phyloP scores from a whole-genome alignment of 2,329 filamentous ascomycete species.

The Cytospora piceicola region DNA sequence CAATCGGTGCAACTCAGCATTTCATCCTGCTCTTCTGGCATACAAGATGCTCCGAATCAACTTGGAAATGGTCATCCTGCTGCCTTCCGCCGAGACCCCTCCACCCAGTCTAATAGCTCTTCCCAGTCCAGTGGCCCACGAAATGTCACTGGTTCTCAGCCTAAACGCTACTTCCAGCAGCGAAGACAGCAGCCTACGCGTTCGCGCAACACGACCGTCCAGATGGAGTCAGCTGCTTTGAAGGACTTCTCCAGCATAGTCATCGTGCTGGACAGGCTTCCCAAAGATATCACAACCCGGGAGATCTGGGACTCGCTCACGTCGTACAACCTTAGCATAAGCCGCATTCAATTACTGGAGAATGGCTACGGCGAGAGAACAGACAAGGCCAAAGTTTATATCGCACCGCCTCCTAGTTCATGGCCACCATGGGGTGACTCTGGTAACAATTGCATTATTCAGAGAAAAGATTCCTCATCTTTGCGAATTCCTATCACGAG shows the following conservation, averaged over 20 bases:
- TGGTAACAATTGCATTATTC: slow-evolving; percentile 5
- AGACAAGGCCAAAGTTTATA: slow-evolving; percentile 54
- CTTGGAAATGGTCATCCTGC: background rate
- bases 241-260: slow-evolving; percentile 35
- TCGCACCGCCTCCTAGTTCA: slow-evolving; percentile 58
- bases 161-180: background rate
- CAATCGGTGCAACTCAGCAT: too few relatives aligned
- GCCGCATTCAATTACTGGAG: slow-evolving; percentile 60
- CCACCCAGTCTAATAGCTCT: background rate
- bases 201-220: background rate
- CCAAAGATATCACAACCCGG: slow-evolving; percentile 42
- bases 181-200: background rate
- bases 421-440: slow-evolving; percentile 26
- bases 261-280: slow-evolving; percentile 42
- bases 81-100: too few relatives aligned
- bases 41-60: background rate
- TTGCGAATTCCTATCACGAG: background rate
- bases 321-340: slow-evolving; percentile 53
- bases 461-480: background rate
- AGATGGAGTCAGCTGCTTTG: background rate
- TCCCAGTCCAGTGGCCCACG: background rate
- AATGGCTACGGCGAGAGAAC: slow-evolving; percentile 43
- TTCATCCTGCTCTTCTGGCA: background rate
- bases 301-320: slow-evolving; percentile 58
- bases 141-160: background rate